These are phyloP conservation scores for Cyberlindnera bimundalis DNA, from an alignment of 805 yeast species.

Conservation along the genomic window DNA sequence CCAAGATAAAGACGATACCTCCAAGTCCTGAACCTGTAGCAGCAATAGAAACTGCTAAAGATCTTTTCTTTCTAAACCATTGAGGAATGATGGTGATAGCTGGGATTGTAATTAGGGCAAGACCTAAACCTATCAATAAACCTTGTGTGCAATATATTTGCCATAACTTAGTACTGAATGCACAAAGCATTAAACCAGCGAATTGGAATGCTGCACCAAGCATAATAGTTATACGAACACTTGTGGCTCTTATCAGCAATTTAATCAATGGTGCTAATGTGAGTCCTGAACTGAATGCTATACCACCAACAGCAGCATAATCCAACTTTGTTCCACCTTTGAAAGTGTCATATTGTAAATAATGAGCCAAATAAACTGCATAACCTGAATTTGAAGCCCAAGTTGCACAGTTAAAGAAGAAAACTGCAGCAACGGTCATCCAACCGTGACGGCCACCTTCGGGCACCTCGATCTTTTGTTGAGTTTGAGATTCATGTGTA, in stretches of 20 bases:
- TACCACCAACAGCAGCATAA: constrained; percentile 66
- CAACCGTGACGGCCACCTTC: constrained; percentile 29
- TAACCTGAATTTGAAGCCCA: constrained; percentile 35
- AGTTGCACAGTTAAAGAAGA: constrained; percentile 25
- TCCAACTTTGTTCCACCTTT: constrained; percentile 53
- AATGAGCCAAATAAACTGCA: constrained; percentile 60
- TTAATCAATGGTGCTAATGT: constrained; percentile 51
- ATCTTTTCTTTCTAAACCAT: constrained; percentile 64
- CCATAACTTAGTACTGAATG: constrained; percentile 58
- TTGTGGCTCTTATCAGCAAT: constrained; percentile 21
- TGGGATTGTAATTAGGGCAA: constrained; percentile 55
- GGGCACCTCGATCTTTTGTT: constrained; percentile 20
- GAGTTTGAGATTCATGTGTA: not conserved
- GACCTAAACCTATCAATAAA: constrained; percentile 48
- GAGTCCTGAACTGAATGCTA: constrained; percentile 57
- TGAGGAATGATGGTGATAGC: constrained; percentile 60
- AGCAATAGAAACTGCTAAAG: constrained; percentile 39
- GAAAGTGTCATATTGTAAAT: constrained; percentile 46
- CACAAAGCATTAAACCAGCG: constrained; percentile 55
- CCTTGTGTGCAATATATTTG: constrained; percentile 69
- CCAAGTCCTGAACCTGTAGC: constrained; percentile 43
- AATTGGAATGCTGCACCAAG: constrained; percentile 52
- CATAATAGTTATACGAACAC: constrained; percentile 42
- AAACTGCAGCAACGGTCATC: constrained; percentile 24
- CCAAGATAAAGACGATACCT: constrained; percentile 39